These are phyloP conservation scores for Aspergillus nanangensis DNA, from an alignment of 495 filamentous ascomycete species.

Conservation along the genomic window DNA sequence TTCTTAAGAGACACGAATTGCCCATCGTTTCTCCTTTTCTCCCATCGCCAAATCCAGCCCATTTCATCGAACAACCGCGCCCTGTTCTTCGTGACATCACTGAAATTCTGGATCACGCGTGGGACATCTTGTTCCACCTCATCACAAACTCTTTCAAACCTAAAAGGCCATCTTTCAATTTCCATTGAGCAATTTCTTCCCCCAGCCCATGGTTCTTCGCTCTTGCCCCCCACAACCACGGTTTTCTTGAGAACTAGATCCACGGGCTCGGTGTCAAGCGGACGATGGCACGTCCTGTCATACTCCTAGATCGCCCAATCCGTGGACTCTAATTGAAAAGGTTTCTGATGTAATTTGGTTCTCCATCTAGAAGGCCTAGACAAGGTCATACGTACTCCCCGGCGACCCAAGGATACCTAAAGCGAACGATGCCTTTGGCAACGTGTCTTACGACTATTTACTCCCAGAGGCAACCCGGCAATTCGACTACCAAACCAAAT, in stretches of 20 bases:
- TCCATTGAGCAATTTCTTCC: too few species aligned
- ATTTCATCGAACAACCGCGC: background rate
- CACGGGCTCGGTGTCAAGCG: background rate
- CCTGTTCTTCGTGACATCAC: constrained; percentile 2
- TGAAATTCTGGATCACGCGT: background rate
- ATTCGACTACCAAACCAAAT: background rate
- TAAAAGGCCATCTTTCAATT: background rate
- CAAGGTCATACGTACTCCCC: background rate
- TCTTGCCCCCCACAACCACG: background rate
- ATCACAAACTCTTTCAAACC: background rate
- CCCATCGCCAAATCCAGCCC: background rate
- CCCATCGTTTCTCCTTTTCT: background rate
- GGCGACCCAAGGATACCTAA: background rate
- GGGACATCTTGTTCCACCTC: background rate
- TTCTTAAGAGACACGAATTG: background rate
- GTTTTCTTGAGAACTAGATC: background rate
- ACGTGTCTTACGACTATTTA: background rate
- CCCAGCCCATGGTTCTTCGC: background rate
- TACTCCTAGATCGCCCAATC: background rate
- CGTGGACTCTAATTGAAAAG: background rate
- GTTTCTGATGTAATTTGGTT: background rate
- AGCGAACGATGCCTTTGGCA: background rate
- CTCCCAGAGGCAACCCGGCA: background rate
- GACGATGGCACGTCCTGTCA: background rate
- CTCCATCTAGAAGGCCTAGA: background rate